phyloP scores from a whole-genome alignment of 257 asterid genomes.

The Scutellaria barbata region DNA sequence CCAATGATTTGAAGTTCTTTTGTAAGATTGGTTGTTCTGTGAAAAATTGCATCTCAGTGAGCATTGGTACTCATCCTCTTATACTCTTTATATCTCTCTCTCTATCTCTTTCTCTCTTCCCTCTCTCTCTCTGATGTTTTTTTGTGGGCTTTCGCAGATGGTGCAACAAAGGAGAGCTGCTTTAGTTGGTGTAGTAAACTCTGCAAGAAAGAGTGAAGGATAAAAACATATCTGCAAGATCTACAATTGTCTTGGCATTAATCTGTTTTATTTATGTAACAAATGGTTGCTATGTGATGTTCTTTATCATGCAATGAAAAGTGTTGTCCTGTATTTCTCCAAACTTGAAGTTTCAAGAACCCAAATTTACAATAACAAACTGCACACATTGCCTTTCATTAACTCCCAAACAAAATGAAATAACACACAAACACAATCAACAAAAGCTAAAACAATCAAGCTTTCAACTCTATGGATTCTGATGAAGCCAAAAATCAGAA shows the following conservation, averaged over 20 bases:
- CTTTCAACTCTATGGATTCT: slow-evolving; percentile 16
- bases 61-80: slow-evolving; percentile 4
- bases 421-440: not conserved
- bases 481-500: slow-evolving; percentile 39
- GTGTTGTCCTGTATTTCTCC: not conserved
- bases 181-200: slow-evolving; percentile 31
- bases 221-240: not conserved
- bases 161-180: slow-evolving; percentile 39
- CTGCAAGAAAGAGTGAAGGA: slow-evolving; percentile 27
- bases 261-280: slow-evolving; percentile 19
- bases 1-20: slow-evolving; percentile 7
- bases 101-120: not conserved
- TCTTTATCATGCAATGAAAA: not conserved
- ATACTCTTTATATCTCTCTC: not conserved
- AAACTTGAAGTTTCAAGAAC: not conserved
- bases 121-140: not conserved
- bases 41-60: slow-evolving; percentile 25
- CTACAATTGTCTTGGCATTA: not conserved
- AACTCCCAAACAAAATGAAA: not conserved
- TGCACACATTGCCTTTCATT: not conserved
- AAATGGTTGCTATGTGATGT: slow-evolving; percentile 22
- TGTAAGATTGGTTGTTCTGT: slow-evolving; percentile 34
- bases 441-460: not conserved
- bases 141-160: slow-evolving; percentile 42
- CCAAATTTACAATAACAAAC: not conserved